Evolutionary conservation across 2,329 filamentous ascomycete genomes (phyloP), one percentile per base, ranked within the genome.

Genomic region (Fusarium sp.): DNA sequence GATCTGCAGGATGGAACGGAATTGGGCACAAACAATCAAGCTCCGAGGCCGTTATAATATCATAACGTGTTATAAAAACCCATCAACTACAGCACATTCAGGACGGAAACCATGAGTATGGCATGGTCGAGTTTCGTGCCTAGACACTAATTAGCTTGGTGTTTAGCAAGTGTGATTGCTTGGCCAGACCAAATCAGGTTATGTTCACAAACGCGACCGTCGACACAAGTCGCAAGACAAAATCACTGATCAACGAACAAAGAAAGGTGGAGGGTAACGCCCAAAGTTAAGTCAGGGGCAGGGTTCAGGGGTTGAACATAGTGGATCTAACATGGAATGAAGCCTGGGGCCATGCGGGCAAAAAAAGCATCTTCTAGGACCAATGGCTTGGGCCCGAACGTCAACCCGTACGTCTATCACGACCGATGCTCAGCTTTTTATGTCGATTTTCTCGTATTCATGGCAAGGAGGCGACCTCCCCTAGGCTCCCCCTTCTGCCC

Each of bases 381-480:
- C 68, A 73, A 67, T 70, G 40, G 55, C 43, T 61, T 50, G 64
- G 65, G 52, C 40, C 64, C 46, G 40, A 73, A 70, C 62, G 59
- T 62, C 62, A 58, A 53, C 58, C 62, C 62, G n/a, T n/a, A n/a
- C n/a, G 59, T 60, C 66, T 57, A 45, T 49, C 42, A 46, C 28
- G 40, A 44, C 51, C 32, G 43, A 62, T 65, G 44, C 49, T 61
- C 65, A 59, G 54, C 54, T 59, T 73, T 67, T 68, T 71, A 38
- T 65, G 63, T 60, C 53, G 38, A 55, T 55, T 62, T 59, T 61
- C 70, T 73, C 70, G 70, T 73, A 73, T 73, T 70, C 47, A 23
- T 48, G 32, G 54, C 44, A 57, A 21, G 23, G 43, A 58, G 48
- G 56, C 54, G 40, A 30, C 34, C 61, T 34, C 55, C 30, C 36